phyloP scores from a whole-genome alignment of 805 yeast species.

The Yarrowia sp. region DNA sequence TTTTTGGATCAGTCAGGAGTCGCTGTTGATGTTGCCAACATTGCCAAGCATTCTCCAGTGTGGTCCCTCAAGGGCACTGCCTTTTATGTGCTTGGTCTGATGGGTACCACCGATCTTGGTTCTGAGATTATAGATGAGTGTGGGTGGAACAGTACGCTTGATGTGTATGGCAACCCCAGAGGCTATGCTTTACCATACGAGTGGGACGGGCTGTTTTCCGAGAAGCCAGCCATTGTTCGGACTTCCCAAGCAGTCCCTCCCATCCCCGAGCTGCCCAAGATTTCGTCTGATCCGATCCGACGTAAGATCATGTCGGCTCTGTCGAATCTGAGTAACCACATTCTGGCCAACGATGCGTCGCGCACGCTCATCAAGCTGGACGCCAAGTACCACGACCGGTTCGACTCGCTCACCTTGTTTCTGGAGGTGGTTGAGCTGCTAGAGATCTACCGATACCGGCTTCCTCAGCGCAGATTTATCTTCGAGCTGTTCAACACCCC shows the following conservation, averaged over 20 bases:
- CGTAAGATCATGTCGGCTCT: conserved; percentile 38
- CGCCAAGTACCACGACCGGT: conserved; percentile 47
- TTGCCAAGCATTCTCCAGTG: conserved; percentile 47
- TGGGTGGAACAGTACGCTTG: conserved; percentile 61
- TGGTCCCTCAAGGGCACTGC: conserved; percentile 73
- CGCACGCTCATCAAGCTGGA: conserved; percentile 56
- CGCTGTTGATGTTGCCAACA: conserved; percentile 51
- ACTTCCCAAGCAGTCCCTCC: conserved; percentile 13
- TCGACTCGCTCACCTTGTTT: conserved; percentile 57
- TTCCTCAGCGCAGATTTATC: conserved; percentile 59
- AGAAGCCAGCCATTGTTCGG: not conserved
- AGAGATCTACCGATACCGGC: conserved; percentile 59
- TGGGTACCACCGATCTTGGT: conserved; percentile 72
- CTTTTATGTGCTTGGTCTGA: conserved; percentile 70
- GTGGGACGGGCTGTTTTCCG: conserved; percentile 29
- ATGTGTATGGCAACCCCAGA: conserved; percentile 42
- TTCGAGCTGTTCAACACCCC: conserved; percentile 60
- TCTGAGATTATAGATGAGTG: conserved; percentile 77
- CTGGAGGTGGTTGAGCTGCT: conserved; percentile 48
- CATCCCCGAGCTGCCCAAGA: conserved; percentile 5
- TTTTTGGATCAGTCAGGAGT: conserved; percentile 48
- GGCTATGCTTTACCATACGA: conserved; percentile 45
- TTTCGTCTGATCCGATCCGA: conserved; percentile 29
- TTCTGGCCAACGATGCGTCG: conserved; percentile 51
- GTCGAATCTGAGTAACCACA: conserved; percentile 55